Conservation (phyloP, 140 eudicot species). For the Erigeron philadelphicus region DNA sequence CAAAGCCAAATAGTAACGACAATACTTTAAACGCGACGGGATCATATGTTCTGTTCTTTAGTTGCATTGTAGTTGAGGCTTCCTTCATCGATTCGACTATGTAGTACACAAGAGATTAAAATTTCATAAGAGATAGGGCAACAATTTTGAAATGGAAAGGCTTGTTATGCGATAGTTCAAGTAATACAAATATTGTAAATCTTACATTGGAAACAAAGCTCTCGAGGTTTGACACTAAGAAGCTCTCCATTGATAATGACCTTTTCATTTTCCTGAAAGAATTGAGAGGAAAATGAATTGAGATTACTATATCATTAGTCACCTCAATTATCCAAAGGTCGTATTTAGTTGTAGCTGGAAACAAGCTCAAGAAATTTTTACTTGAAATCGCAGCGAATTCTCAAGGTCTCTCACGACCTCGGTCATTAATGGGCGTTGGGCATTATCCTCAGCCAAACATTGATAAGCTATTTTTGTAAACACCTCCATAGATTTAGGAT, state of each 20-base stretch:
- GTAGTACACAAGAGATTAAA: background rate
- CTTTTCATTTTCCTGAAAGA: background rate
- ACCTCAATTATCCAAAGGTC: too few species aligned
- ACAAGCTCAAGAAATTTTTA: background rate
- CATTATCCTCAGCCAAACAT: slow-evolving; percentile 12
- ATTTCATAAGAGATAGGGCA: slow-evolving; percentile 3
- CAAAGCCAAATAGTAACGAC: too few species aligned
- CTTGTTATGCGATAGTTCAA: too few species aligned
- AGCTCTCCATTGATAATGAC: background rate
- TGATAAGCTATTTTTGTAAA: slow-evolving; percentile 18
- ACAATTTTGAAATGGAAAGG: slow-evolving; percentile 14
- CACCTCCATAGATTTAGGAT: background rate
- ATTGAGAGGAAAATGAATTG: background rate
- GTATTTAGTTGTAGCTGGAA: background rate
- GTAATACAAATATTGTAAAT: background rate
- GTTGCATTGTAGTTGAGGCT: slow-evolving; percentile 55
- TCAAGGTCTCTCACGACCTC: slow-evolving; percentile 18
- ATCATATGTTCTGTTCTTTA: slow-evolving; percentile 48
- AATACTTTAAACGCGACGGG: slow-evolving; percentile 75
- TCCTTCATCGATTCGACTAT: slow-evolving; percentile 67
- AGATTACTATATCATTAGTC: background rate
- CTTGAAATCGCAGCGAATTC: slow-evolving; percentile 10
- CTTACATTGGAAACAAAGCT: slow-evolving; percentile 68
- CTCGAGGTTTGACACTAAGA: slow-evolving; percentile 51
- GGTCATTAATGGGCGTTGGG: slow-evolving; percentile 18